Percentiles rank a stretch among this genome's conserved stretches.
Evolutionary conservation across 805 yeast species (phyloP).

Genomic region (Saccharomycopsis sp.): DNA sequence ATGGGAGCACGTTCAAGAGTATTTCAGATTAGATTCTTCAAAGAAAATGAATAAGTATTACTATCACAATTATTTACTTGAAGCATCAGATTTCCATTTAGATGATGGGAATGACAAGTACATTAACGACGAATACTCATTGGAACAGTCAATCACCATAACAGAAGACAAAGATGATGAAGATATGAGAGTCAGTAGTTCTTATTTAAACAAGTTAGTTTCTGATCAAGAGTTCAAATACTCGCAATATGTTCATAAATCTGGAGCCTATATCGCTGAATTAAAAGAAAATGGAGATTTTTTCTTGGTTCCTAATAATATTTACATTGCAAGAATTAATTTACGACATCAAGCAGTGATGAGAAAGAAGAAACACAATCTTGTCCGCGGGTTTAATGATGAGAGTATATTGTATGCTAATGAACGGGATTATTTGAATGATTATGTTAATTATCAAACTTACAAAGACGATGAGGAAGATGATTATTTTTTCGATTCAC

Average conservation of each 20-base stretch:
- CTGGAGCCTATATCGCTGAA: slow-evolving; percentile 89
- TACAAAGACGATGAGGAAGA: slow-evolving; percentile 21
- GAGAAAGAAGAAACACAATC: slow-evolving; percentile 2
- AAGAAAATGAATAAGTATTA: slow-evolving; percentile 46
- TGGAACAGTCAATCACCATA: slow-evolving; percentile 35
- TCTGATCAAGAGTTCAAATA: slow-evolving; percentile 28
- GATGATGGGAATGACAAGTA: slow-evolving; percentile 54
- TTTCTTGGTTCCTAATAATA: slow-evolving; percentile 80
- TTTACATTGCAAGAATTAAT: slow-evolving; percentile 69
- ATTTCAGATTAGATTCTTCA: slow-evolving; percentile 31
- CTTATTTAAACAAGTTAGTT: background rate
- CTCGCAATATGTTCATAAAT: slow-evolving; percentile 82
- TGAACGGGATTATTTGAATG: slow-evolving; percentile 13
- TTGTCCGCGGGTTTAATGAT: background rate
- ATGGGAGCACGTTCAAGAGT: slow-evolving; percentile 33
- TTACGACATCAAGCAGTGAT: slow-evolving; percentile 31
- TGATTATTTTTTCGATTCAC: slow-evolving; percentile 48
- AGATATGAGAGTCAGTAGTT: background rate
- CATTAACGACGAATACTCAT: background rate
- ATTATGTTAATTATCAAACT: slow-evolving; percentile 10
- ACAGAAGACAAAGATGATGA: slow-evolving; percentile 31
- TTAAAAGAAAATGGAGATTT: slow-evolving; percentile 70
- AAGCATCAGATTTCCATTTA: slow-evolving; percentile 63
- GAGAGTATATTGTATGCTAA: background rate
- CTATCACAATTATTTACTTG: slow-evolving; percentile 71